Conservation (phyloP, 768 basidiomycete genomes). For the Suillus luteus region DNA sequence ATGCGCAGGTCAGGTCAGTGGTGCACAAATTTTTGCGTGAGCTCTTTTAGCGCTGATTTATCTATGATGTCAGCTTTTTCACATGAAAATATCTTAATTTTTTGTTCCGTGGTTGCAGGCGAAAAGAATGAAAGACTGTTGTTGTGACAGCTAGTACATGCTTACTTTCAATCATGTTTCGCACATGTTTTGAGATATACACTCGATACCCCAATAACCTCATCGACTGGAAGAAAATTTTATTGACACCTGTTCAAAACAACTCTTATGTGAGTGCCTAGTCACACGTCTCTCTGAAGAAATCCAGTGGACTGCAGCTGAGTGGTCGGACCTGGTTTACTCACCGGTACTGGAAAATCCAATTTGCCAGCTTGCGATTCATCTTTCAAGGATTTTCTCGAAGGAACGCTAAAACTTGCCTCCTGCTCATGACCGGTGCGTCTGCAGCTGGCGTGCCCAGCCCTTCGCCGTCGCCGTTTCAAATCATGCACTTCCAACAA, state of each 20-base stretch:
- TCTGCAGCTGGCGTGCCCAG: background rate
- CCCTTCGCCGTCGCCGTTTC: conserved; percentile 1
- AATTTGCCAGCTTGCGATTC: background rate
- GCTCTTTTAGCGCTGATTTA: background rate
- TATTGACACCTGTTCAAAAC: background rate
- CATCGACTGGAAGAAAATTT: background rate
- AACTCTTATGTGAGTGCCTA: background rate
- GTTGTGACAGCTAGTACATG: background rate
- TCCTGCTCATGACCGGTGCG: background rate
- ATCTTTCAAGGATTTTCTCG: background rate
- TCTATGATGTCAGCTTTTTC: background rate
- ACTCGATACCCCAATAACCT: background rate
- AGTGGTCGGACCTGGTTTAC: background rate
- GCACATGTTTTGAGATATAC: background rate
- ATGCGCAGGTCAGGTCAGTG: background rate
- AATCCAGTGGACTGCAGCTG: background rate
- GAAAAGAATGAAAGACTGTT: background rate
- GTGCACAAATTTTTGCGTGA: background rate
- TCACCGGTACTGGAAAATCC: background rate
- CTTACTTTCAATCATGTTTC: background rate
- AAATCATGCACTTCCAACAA: background rate
- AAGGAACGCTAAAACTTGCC: conserved; percentile 6
- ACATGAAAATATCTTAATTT: background rate
- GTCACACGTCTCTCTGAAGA: background rate
- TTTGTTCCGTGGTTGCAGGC: background rate